phyloP scores from a whole-genome alignment of 2,329 filamentous ascomycete species.

The Drechslera avenae region DNA sequence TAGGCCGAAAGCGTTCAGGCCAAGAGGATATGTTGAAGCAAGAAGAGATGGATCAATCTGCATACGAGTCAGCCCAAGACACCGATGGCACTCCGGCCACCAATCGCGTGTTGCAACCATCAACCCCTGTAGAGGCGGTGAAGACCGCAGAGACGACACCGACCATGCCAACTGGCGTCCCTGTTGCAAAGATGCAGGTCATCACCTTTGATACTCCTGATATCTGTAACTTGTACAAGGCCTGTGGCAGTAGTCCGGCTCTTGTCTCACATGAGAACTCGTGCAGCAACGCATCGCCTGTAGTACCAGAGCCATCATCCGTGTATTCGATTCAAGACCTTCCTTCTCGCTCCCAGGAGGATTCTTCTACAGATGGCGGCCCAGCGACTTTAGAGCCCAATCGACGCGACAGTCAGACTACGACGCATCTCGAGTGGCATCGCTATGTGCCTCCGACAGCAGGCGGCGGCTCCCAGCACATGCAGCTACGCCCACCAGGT shows the following conservation, averaged over 20 bases:
- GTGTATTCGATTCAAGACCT: constrained; percentile 32
- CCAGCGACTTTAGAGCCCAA: constrained; percentile 15
- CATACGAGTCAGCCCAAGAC: constrained; percentile 1
- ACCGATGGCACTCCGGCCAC: not conserved
- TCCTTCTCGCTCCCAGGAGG: constrained; percentile 19
- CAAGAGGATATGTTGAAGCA: constrained; percentile 10
- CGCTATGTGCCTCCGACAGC: not conserved
- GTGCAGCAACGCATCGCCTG: constrained; percentile 19
- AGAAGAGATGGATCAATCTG: constrained; percentile 7
- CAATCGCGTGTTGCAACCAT: not conserved
- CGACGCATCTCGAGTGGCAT: constrained; percentile 43
- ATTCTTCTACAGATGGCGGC: constrained; percentile 20
- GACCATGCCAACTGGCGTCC: constrained; percentile 13
- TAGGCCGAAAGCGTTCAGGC: constrained; percentile 14
- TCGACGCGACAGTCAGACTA: constrained; percentile 42
- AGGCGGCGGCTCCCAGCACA: not conserved
- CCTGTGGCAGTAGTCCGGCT: constrained; percentile 1
- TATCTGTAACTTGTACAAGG: constrained; percentile 9
- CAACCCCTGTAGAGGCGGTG: constrained; percentile 7
- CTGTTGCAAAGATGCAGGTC: constrained; percentile 6
- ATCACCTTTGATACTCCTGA: constrained; percentile 9
- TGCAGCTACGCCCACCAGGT: constrained; percentile 7
- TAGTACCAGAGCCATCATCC: constrained; percentile 26
- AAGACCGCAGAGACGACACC: constrained; percentile 20
- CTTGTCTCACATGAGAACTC: constrained; percentile 17